Evolutionary conservation across 768 basidiomycete species (phyloP).

Genomic region (Royoungia palumana): DNA sequence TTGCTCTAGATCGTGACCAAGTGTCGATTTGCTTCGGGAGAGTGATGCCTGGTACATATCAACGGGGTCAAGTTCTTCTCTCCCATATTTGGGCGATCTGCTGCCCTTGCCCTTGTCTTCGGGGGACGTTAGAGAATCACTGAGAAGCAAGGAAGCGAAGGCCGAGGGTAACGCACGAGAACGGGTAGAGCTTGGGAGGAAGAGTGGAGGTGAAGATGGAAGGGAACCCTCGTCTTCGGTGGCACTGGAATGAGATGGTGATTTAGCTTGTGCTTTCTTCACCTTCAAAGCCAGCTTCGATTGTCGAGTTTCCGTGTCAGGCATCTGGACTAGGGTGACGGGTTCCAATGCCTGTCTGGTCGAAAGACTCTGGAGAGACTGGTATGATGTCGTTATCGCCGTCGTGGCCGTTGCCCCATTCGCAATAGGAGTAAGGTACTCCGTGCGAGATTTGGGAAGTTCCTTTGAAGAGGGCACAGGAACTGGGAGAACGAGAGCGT

Average conservation of each 20-base stretch:
- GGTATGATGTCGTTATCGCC: constrained; percentile 80
- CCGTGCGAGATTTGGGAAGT: constrained; percentile 52
- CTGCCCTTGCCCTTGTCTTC: constrained; percentile 37
- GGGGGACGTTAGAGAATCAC: constrained; percentile 41
- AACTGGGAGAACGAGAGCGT: constrained; percentile 23
- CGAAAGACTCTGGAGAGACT: constrained; percentile 61
- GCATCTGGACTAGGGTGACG: constrained; percentile 27
- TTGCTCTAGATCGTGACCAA: constrained; percentile 14
- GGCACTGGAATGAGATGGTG: constrained; percentile 28
- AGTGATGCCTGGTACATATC: constrained; percentile 28
- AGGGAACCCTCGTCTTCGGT: constrained; percentile 39
- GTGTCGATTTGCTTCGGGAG: constrained; percentile 29
- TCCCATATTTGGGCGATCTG: constrained; percentile 30
- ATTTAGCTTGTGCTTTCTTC: constrained; percentile 53
- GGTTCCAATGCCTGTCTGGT: constrained; percentile 26
- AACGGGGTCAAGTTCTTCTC: constrained; percentile 29
- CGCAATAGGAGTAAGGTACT: constrained; percentile 75
- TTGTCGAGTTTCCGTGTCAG: constrained; percentile 40
- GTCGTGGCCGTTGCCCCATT: constrained; percentile 81
- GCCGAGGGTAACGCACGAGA: constrained; percentile 75
- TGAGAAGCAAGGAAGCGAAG: constrained; percentile 69
- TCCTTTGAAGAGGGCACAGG: constrained; percentile 31
- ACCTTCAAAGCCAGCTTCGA: constrained; percentile 80
- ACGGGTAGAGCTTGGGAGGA: constrained; percentile 48
- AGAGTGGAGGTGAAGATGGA: constrained; percentile 50